A percentile compares a stretch with the other conserved stretches of the same genome.
phyloP scores from a whole-genome alignment of 1,284 basidiomycete species.

The Apiotrichum akiyoshidainum region DNA sequence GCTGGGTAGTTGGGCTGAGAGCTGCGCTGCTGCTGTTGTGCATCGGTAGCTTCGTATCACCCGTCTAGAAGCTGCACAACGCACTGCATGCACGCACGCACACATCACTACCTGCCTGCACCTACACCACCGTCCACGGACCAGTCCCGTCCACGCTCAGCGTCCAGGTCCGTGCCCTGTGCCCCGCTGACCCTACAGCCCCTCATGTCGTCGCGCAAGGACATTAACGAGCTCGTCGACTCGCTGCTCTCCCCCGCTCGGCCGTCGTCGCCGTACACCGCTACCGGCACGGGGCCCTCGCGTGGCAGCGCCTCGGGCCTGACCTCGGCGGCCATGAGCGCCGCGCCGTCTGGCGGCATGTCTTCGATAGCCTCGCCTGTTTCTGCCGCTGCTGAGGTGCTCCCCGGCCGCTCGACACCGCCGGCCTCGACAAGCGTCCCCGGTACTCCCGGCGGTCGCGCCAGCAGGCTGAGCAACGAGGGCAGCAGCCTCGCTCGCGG shows the following conservation, averaged over 20 bases:
- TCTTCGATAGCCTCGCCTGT: not conserved
- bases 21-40: not conserved
- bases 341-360: not conserved
- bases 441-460: constrained; percentile 60
- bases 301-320: not conserved
- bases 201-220: constrained; percentile 47
- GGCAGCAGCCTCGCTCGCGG: constrained; percentile 32
- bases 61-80: no score
- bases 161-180: not conserved
- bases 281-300: not conserved
- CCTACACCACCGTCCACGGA: no score
- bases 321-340: not conserved
- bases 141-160: no score
- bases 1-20: not conserved
- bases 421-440: constrained; percentile 60
- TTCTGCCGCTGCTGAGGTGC: not conserved
- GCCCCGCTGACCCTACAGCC: not conserved
- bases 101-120: no score
- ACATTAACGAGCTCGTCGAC: constrained; percentile 68
- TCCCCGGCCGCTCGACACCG: constrained; percentile 11
- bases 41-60: not conserved
- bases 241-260: constrained; percentile 55
- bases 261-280: constrained; percentile 12
- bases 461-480: constrained; percentile 44
- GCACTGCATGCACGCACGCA: no score